Evolutionary conservation across 2,329 filamentous ascomycete species (phyloP).

Genomic region (Pezicula carpinea): DNA sequence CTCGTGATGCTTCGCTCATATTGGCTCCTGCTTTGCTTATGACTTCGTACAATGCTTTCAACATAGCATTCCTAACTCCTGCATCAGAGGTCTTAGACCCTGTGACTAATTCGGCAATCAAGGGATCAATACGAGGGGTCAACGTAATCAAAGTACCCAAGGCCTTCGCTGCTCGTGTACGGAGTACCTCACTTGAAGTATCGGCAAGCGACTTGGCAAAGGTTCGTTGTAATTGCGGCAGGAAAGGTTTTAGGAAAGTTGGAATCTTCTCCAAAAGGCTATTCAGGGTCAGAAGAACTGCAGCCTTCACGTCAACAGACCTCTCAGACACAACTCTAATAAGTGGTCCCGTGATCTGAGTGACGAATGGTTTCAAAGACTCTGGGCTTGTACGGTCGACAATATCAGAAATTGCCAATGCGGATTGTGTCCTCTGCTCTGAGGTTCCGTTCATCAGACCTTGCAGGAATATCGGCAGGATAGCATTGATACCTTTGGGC

Average conservation of each 20-base stretch:
- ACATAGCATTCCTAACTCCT: constrained; percentile 91
- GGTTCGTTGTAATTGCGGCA: constrained; percentile 92
- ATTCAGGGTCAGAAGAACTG: constrained; percentile 90
- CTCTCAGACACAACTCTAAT: constrained; percentile 97
- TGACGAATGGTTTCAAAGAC: constrained; percentile 89
- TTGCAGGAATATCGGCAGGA: constrained; percentile 94
- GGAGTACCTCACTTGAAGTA: constrained; percentile 80
- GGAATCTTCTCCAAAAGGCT: constrained; percentile 96
- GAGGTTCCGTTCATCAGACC: constrained; percentile 94
- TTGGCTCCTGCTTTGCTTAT: constrained; percentile 90
- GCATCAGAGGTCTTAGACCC: constrained; percentile 85
- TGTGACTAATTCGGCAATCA: constrained; percentile 89
- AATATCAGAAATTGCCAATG: constrained; percentile 91
- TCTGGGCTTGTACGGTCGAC: constrained; percentile 87
- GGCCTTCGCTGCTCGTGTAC: constrained; percentile 86
- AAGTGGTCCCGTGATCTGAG: constrained; percentile 93
- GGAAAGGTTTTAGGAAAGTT: constrained; percentile 88
- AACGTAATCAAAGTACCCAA: constrained; percentile 93
- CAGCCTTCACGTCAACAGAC: constrained; percentile 92
- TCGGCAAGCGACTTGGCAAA: constrained; percentile 96
- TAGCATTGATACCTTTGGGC: constrained; percentile 94
- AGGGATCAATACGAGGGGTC: constrained; percentile 89
- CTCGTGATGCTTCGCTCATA: constrained; percentile 88
- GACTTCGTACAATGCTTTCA: constrained; percentile 94
- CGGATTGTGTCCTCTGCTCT: constrained; percentile 88